phyloP scores from a whole-genome alignment of 495 filamentous ascomycete genomes.

The Rhypophila decipiens region DNA sequence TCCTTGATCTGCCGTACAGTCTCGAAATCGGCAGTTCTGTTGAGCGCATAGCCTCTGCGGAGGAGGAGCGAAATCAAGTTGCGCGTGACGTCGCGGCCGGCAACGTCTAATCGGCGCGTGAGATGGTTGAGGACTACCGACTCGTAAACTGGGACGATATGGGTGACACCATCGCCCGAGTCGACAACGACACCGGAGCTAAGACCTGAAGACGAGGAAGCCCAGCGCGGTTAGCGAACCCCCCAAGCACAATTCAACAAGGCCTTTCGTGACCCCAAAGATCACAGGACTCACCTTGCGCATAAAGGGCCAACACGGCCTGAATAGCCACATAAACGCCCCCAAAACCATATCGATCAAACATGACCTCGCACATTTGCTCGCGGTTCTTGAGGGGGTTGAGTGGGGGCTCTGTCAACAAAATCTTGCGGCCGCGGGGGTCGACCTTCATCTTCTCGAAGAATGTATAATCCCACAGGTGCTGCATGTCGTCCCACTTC shows the following conservation, averaged over 20 bases:
- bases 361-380: conserved; percentile 98
- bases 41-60: conserved; percentile 91
- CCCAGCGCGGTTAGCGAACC: too few species aligned
- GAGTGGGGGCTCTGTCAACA: conserved; percentile 96
- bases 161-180: conserved; percentile 95
- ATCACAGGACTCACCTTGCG: conserved; percentile 71
- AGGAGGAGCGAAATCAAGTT: conserved; percentile 95
- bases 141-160: conserved; percentile 98
- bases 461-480: conserved; percentile 99
- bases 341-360: conserved; percentile 91
- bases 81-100: conserved; percentile 92
- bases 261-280: background rate
- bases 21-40: conserved; percentile 98
- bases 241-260: too few species aligned
- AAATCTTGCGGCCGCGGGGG: conserved; percentile 87
- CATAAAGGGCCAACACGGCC: conserved; percentile 94
- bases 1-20: conserved; percentile 99
- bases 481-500: conserved; percentile 99
- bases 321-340: conserved; percentile 99
- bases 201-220: conserved; percentile 55
- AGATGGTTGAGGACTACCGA: conserved; percentile 96
- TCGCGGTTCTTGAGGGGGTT: conserved; percentile 94
- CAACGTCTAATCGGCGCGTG: conserved; percentile 86
- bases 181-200: conserved; percentile 96
- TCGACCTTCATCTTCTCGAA: conserved; percentile 93